A percentile compares a stretch with the other conserved stretches of the same genome.
Evolutionary conservation across 129 eudicot genomes (phyloP).

Genomic region (Centaurea solstitialis): DNA sequence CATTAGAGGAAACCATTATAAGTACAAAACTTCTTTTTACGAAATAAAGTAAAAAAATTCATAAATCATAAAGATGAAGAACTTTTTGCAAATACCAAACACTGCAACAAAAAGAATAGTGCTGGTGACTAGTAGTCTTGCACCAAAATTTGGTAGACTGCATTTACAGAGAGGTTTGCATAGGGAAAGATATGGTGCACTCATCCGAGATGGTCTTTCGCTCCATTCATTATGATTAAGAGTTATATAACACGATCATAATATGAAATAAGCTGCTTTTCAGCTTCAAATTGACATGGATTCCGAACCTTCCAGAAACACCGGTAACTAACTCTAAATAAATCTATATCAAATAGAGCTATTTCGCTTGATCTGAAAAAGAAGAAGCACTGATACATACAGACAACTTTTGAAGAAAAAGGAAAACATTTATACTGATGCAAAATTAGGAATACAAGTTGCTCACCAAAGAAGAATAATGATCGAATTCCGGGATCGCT

Average conservation of each 20-base stretch:
- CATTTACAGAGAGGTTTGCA: background rate
- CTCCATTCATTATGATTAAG: background rate
- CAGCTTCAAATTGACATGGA: background rate
- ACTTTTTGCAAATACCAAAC: background rate
- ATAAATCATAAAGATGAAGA: background rate
- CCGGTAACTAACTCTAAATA: background rate
- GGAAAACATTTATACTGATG: background rate
- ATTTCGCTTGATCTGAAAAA: no score
- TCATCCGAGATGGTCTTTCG: background rate
- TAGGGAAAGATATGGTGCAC: background rate
- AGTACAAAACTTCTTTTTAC: no score
- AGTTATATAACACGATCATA: background rate
- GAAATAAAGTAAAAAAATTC: background rate
- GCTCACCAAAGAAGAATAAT: conserved; percentile 48
- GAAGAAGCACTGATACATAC: no score
- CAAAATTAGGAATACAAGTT: background rate
- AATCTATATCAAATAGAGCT: no score
- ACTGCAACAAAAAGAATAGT: background rate
- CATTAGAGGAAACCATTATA: no score
- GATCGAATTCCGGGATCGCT: conserved; percentile 35
- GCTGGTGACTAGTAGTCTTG: background rate
- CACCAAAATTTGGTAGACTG: background rate
- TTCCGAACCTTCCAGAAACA: background rate
- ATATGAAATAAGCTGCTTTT: background rate
- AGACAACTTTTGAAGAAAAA: background rate